Conservation (phyloP, 1,139 yeast genomes). For the Zygosaccharomyces sapae region DNA sequence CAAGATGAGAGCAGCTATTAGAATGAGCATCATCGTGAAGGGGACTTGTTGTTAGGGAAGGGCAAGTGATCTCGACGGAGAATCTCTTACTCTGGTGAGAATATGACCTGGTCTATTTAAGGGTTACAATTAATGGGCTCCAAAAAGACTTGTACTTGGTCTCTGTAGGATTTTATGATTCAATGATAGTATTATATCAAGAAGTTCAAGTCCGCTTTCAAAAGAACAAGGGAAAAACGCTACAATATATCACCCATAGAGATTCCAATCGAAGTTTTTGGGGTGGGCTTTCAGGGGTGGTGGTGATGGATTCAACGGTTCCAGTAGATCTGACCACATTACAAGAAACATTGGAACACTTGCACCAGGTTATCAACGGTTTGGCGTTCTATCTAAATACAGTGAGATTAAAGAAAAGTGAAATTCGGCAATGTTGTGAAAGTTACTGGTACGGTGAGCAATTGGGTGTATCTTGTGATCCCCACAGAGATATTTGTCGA, state of each 20-base stretch:
- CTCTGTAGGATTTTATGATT: background rate
- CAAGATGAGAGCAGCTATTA: slow-evolving; percentile 4
- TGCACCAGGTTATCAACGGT: slow-evolving; percentile 8
- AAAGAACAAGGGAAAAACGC: background rate
- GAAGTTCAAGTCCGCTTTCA: background rate
- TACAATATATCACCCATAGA: background rate
- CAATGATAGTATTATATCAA: background rate
- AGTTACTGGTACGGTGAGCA: slow-evolving; percentile 9
- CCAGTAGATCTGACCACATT: slow-evolving; percentile 1
- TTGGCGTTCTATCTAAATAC: slow-evolving; percentile 10
- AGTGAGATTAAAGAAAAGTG: slow-evolving; percentile 4
- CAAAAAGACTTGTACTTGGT: background rate
- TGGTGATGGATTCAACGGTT: slow-evolving; percentile 1
- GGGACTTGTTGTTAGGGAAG: background rate
- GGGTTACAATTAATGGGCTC: background rate
- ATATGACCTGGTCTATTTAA: background rate
- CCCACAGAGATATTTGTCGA: background rate
- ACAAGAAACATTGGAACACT: slow-evolving; percentile 8
- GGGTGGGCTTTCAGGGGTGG: slow-evolving; percentile 1
- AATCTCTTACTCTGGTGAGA: background rate
- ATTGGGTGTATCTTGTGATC: background rate
- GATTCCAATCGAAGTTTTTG: background rate
- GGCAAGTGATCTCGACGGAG: background rate
- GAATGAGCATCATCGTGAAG: slow-evolving; percentile 2
- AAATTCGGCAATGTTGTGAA: slow-evolving; percentile 9